Evolutionary conservation across 1,284 basidiomycete species (phyloP).

Genomic region (Cystobasidium sp.): DNA sequence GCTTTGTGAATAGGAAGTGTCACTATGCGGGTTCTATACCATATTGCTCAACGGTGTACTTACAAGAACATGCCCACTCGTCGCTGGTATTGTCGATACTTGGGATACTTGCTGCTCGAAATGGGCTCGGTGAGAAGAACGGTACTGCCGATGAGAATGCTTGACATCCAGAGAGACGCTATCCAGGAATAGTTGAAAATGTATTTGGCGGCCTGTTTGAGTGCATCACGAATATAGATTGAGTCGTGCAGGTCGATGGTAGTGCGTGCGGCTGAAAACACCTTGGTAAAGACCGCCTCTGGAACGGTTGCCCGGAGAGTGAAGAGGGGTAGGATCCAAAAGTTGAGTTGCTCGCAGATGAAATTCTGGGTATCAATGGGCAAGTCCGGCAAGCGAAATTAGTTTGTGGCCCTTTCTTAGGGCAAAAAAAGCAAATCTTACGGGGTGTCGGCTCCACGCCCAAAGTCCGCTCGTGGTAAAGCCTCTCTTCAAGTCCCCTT

Average conservation of each 20-base stretch:
- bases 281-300: conserved; percentile 32
- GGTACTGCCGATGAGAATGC: conserved; percentile 38
- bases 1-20: background rate
- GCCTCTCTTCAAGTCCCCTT: conserved; percentile 73
- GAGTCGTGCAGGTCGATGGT: conserved; percentile 17
- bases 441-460: conserved; percentile 81
- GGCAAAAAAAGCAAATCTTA: conserved; percentile 22
- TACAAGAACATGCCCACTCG: conserved; percentile 51
- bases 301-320: conserved; percentile 44
- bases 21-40: conserved; percentile 6
- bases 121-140: conserved; percentile 41
- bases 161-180: conserved; percentile 26
- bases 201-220: conserved; percentile 26
- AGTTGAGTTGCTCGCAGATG: conserved; percentile 52
- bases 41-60: conserved; percentile 8
- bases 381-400: background rate
- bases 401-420: background rate
- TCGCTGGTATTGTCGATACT: conserved; percentile 49
- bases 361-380: conserved; percentile 48
- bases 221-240: conserved; percentile 21
- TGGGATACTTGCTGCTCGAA: conserved; percentile 41
- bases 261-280: conserved; percentile 14
- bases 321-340: conserved; percentile 53
- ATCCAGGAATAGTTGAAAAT: conserved; percentile 43
- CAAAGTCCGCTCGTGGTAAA: conserved; percentile 84